Evolutionary conservation across 768 basidiomycete genomes (phyloP), one percentile per base, ranked within the genome.

Genomic region (Candolleomyces eurysporus): DNA sequence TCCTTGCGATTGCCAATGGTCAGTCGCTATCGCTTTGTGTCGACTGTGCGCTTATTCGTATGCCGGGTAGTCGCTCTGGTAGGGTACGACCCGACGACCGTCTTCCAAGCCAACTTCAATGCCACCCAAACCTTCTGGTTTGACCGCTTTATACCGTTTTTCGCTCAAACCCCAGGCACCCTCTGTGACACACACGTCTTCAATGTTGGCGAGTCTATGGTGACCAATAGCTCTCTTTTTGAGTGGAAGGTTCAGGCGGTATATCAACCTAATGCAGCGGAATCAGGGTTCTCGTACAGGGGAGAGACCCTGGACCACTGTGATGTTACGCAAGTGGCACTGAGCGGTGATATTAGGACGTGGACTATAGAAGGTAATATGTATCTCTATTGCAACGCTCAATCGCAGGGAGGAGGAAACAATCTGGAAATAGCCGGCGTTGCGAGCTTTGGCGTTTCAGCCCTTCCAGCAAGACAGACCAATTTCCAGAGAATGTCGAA

Each of bases 1-100:
- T 69, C 21, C 63, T 69, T 11, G 48, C 57, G 21, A 49, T 61
- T 3, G n/a, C 67, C 14, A 67, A 69, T 57, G 65, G 66, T 65
- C 19, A 2, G 61, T 39, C 2, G 57, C 50, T 51, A 22, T 22
- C 13, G 31, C 11, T 19, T 31, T 26, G 26, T 36, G 14, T 30
- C 13, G 3, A 50, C 46, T 9, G 19, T 40, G 5, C 17, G 31
- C 14, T 26, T 40, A 39, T 26, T 26, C 26, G 26, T 26, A 26
- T 26, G 36, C 1, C 4, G 22, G 22, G 55, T 22, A 71, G 69
- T 62, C 39, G 68, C 64, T 17, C 43, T 68, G 39, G 61, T 63
- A 45, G 69, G 68, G 26, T 71, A 71, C 30, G 68, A 71, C 30
- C 69, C 68, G 10, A 57, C 66, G 30, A 63, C 64, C 21, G 63